Percentiles rank a stretch among this genome's conserved stretches.
These are phyloP conservation scores for Trichoderma sp. DNA, from an alignment of 2,329 filamentous ascomycete genomes.

Conservation along the genomic window DNA sequence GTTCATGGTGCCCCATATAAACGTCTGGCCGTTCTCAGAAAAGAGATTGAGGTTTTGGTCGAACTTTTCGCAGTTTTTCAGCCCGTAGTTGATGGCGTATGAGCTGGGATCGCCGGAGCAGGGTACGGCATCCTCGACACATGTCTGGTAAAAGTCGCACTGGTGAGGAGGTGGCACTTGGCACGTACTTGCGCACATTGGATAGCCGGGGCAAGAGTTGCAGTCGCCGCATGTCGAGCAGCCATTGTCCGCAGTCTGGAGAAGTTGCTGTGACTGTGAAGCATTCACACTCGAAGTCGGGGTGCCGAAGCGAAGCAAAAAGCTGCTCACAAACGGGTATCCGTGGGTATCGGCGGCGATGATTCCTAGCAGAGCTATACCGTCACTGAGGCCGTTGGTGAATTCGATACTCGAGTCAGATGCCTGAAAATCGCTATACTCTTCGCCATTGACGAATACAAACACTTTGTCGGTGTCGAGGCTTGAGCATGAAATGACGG, in stretches of 20 bases:
- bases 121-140: slow-evolving; percentile 16
- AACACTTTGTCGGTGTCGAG: slow-evolving; percentile 9
- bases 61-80: slow-evolving; percentile 20
- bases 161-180: slow-evolving; percentile 5
- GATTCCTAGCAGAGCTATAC: slow-evolving; percentile 16
- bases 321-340: slow-evolving; percentile 20
- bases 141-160: slow-evolving; percentile 22
- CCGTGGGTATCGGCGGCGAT: slow-evolving; percentile 19
- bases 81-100: slow-evolving; percentile 18
- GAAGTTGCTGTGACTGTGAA: neutral
- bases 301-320: slow-evolving; percentile 5
- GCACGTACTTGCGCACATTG: slow-evolving; percentile 17
- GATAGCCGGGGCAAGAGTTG: slow-evolving; percentile 1
- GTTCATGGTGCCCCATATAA: slow-evolving; percentile 24
- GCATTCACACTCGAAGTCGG: neutral
- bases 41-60: slow-evolving; percentile 15
- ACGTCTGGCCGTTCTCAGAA: slow-evolving; percentile 1
- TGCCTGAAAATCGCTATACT: neutral
- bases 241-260: neutral
- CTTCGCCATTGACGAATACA: slow-evolving; percentile 20
- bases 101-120: neutral
- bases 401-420: slow-evolving; percentile 10
- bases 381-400: neutral
- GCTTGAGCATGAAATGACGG: slow-evolving; percentile 15
- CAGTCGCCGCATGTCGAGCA: neutral